Percentiles rank a stretch among this genome's conserved stretches.
phyloP scores from a whole-genome alignment of 139 green algal genomes.

The Chlamydomonas incerta region DNA sequence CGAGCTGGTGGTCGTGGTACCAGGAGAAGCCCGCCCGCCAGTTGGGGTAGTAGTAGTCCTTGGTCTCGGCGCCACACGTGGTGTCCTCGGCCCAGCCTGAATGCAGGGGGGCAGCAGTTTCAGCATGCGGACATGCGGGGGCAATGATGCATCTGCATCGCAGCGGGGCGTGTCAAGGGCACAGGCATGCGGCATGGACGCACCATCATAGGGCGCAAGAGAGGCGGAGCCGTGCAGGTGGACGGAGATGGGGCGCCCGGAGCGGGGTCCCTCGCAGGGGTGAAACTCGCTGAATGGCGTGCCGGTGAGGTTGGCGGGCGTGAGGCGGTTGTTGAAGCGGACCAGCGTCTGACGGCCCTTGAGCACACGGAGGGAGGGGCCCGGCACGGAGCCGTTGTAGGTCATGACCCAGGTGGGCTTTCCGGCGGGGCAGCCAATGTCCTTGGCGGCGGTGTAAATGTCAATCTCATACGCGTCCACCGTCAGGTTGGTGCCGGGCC shows the following conservation, averaged over 20 bases:
- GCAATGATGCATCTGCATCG: not conserved
- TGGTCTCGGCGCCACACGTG: conserved; percentile 17
- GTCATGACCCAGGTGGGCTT: not conserved
- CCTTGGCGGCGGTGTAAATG: not conserved
- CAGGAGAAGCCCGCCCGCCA: not conserved
- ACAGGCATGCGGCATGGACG: too few species aligned
- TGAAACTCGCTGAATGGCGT: too few species aligned
- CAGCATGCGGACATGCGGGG: not conserved
- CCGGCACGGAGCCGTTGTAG: conserved; percentile 9
- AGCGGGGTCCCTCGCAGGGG: too few species aligned
- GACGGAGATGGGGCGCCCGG: too few species aligned
- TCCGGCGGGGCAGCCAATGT: not conserved
- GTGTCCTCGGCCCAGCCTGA: conserved; percentile 21
- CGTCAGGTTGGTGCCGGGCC: too few species aligned
- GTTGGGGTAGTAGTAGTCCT: conserved; percentile 34
- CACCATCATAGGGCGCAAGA: too few species aligned
- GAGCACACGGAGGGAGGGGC: too few species aligned
- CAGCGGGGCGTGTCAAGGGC: too few species aligned
- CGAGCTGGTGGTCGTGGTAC: conserved; percentile 32
- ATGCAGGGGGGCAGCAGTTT: too few species aligned
- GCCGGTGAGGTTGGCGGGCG: too few species aligned
- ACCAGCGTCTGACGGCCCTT: conserved; percentile 10
- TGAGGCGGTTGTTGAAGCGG: conserved; percentile 26
- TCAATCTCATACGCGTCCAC: too few species aligned
- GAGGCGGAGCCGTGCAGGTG: too few species aligned